Evolutionary conservation across 1,139 yeast genomes (phyloP).

Genomic region (Pichia cactophila): DNA sequence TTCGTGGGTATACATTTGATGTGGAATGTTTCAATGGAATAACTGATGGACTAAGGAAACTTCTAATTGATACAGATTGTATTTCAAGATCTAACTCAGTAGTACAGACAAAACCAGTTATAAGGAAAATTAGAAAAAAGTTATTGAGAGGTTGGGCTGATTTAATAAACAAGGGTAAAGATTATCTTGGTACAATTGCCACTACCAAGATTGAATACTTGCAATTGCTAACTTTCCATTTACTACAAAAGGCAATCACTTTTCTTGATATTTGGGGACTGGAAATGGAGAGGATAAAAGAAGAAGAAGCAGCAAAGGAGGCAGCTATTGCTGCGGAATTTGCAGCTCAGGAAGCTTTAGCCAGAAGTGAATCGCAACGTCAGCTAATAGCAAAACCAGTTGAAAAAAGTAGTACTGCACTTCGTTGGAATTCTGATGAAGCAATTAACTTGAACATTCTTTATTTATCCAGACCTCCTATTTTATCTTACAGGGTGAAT

Average conservation of each 20-base stretch:
- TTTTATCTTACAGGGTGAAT: slow-evolving; percentile 61
- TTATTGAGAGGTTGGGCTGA: slow-evolving; percentile 88
- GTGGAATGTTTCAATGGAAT: slow-evolving; percentile 43
- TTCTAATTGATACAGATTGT: slow-evolving; percentile 74
- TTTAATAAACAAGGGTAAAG: slow-evolving; percentile 79
- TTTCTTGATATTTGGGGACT: slow-evolving; percentile 72
- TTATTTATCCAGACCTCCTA: slow-evolving; percentile 49
- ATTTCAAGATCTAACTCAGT: slow-evolving; percentile 76
- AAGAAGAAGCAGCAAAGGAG: slow-evolving; percentile 2
- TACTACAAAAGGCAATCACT: slow-evolving; percentile 60
- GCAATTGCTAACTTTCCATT: slow-evolving; percentile 66
- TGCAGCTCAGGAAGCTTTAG: background rate
- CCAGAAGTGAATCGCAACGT: background rate
- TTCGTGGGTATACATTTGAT: slow-evolving; percentile 37
- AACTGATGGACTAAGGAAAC: slow-evolving; percentile 74
- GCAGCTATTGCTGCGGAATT: background rate
- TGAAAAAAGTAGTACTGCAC: background rate
- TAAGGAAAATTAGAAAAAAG: slow-evolving; percentile 69
- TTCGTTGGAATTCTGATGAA: slow-evolving; percentile 5
- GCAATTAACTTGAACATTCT: slow-evolving; percentile 16
- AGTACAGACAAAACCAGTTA: slow-evolving; percentile 61
- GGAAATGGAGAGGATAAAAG: slow-evolving; percentile 32
- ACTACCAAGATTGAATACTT: slow-evolving; percentile 61
- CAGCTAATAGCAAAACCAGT: background rate
- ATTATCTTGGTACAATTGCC: slow-evolving; percentile 65